Evolutionary conservation across 768 basidiomycete genomes (phyloP), one percentile per base, ranked within the genome.

Genomic region (Hebeloma cylindrosporum): DNA sequence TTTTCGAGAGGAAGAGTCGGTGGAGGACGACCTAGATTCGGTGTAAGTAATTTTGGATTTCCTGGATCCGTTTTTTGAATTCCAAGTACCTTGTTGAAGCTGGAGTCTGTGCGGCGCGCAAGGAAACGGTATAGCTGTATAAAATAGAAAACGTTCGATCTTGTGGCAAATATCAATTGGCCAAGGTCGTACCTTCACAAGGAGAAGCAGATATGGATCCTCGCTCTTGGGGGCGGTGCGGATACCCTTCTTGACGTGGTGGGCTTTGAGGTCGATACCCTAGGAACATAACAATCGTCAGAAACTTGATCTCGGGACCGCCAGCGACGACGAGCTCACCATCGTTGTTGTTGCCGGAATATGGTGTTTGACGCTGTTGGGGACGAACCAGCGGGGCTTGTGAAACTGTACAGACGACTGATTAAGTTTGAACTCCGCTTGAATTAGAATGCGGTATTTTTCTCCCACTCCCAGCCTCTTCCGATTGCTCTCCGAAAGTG

Each of bases 171-270:
- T n/a, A 27, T 16, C 17, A 17, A 47, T 11, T 39, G 38, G 41
- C 32, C 30, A 60, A 71, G 21, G 34, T n/a, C 22, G 49, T 63
- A 94, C 94, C 83, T 97, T 98, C 72, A 98, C 96, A 52, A 99
- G 85, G 61, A 98, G 81, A 61, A 96, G 84, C 60, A 99, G 82
- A 77, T 99, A 98, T 13, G 95, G 95, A 72, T 99, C 96, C 88
- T 97, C 92, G 69, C 92, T 95, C 79, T 90, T 91, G 68, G 96
- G 96, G 52, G 91, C 91, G 58, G 88, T 88, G 54, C 96, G 85
- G 64, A 82, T 75, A 59, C 93, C 83, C 82, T 96, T 97, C 85
- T 89, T 95, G 84, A 96, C 94, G 84, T 99, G 95, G 80, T 98
- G 95, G 71, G 78, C 74, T 69, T 79, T 78, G 72, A 97, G 82